phyloP scores from a whole-genome alignment of 768 basidiomycete species.

The Pleurotus sapidus region DNA sequence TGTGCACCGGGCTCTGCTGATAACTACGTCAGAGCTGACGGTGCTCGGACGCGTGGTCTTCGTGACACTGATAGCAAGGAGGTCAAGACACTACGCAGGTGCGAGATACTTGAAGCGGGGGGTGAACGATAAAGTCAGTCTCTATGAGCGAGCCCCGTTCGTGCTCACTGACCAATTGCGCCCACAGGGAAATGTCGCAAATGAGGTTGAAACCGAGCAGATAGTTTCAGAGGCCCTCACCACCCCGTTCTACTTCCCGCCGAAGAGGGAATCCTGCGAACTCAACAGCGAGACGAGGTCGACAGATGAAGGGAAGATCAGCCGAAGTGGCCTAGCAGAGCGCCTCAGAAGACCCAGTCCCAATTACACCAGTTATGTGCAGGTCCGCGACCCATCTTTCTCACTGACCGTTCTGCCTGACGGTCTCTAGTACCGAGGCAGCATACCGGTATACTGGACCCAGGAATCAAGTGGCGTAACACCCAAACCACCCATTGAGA shows the following conservation, averaged over 20 bases:
- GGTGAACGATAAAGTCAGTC: constrained; percentile 81
- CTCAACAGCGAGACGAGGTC: constrained; percentile 22
- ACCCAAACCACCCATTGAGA: constrained; percentile 95
- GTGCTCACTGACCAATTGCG: constrained; percentile 62
- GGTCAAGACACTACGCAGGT: constrained; percentile 94
- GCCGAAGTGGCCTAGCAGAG: neutral
- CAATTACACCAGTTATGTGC: constrained; percentile 93
- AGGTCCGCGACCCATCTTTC: constrained; percentile 39
- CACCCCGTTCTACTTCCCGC: constrained; percentile 83
- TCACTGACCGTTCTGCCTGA: neutral
- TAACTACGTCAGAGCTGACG: constrained; percentile 67
- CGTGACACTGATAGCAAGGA: constrained; percentile 88
- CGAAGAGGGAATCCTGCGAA: constrained; percentile 27
- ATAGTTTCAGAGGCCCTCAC: constrained; percentile 90
- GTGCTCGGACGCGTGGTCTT: constrained; percentile 89
- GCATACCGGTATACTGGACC: constrained; percentile 96
- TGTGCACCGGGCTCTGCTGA: constrained; percentile 48
- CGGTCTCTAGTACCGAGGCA: constrained; percentile 73
- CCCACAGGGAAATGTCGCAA: constrained; percentile 23
- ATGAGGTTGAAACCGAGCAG: constrained; percentile 98
- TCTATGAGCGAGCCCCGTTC: neutral
- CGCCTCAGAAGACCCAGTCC: constrained; percentile 65
- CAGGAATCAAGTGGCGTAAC: constrained; percentile 89
- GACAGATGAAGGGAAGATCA: neutral
- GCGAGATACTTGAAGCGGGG: constrained; percentile 93